Evolutionary conservation across 805 yeast species (phyloP), one percentile per base, ranked within the genome.

Genomic region (Barnettozyma siamensis): DNA sequence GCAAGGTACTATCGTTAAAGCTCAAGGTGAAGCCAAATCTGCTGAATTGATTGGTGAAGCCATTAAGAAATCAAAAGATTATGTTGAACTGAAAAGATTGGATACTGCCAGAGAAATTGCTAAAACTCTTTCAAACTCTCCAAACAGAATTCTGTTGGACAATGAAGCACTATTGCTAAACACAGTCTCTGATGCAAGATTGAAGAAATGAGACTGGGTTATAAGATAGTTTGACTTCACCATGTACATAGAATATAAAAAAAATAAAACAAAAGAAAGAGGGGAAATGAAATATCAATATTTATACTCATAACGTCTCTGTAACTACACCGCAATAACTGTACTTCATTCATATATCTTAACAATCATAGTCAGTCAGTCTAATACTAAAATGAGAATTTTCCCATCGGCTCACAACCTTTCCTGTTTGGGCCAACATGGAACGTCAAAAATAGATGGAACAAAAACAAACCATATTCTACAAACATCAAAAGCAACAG

Each of bases 1-100:
- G 64, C 98, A 93, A 67, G 95, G 94, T 61, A 74, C 88, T 70
- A 95, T 93, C 49, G 97, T 93, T 43, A 88, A 84, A 65, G 98
- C 99, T 11, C 86, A 88, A 64, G 99, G 99, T 78, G 99, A 93
- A 69, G 99, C 99, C 50, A 80, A 87, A 62, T 85, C 96, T 40
- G 99, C 99, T 27, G 95, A 89, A 65, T 80, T 93, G 69, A 88
- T 93, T 69, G 99, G 99, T 78, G 99, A 93, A 51, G 98, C 99
- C 41, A 91, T 93, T 65, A 93, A 91, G 72, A 93, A 91, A 66
- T 85, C 94, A 19, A 85, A 76, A 65, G 99, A 91, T 63, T 93
- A 93, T 63, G 95, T 93, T 38, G 99, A 93, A 64, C 77, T 93
- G 66, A 93, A 91, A 72, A 83, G 97, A 67, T 77, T 93, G 62